Percentiles rank a stretch among this genome's conserved stretches.
Conservation (phyloP, 495 filamentous ascomycete genomes). For the Collariella sp. region DNA sequence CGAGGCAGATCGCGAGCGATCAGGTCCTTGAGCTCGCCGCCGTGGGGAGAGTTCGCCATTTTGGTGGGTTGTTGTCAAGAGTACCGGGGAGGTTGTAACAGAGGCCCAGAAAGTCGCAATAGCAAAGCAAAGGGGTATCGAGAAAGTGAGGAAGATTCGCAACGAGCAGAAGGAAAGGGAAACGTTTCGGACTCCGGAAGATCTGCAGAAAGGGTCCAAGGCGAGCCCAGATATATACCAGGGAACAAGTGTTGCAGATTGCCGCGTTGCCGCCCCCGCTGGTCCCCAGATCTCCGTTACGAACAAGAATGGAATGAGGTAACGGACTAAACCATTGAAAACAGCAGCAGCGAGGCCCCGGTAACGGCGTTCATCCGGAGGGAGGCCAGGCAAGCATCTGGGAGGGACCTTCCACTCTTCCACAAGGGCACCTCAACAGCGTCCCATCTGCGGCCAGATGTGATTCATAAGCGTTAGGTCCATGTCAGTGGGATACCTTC, state of each 20-base stretch:
- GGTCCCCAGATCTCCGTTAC: conserved; percentile 1
- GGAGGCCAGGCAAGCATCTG: background rate
- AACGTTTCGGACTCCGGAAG: background rate
- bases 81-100: background rate
- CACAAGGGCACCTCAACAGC: background rate
- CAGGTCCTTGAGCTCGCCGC: conserved; percentile 94
- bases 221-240: conserved; percentile 3
- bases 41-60: conserved; percentile 76
- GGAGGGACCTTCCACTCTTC: background rate
- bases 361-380: conserved; percentile 10
- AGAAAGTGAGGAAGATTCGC: too few species aligned
- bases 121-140: background rate
- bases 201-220: background rate
- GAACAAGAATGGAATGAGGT: background rate
- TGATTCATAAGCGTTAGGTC: too few species aligned
- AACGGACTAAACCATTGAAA: background rate
- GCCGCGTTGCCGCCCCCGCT: conserved; percentile 11
- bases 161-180: background rate
- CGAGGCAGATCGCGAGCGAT: conserved; percentile 79
- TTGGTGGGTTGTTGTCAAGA: conserved; percentile 5
- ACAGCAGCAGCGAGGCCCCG: conserved; percentile 2
- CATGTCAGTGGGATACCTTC: too few species aligned
- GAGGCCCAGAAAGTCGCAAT: background rate
- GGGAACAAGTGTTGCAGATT: conserved; percentile 5
- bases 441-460: too few species aligned